Evolutionary conservation across 345 rosid species (phyloP).

Genomic region (Salix suchowensis): DNA sequence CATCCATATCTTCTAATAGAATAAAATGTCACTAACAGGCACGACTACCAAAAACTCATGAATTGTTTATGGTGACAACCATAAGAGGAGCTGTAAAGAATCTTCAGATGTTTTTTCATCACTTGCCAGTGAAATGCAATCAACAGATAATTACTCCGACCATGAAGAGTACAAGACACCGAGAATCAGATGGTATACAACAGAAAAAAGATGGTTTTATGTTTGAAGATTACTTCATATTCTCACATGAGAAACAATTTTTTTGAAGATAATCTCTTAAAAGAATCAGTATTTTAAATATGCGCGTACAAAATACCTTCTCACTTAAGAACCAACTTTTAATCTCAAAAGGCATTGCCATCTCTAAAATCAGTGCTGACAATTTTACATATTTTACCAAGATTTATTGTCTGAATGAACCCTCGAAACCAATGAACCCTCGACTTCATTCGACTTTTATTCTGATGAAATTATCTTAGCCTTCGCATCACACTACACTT

Average conservation of each 20-base stretch:
- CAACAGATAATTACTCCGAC: neutral
- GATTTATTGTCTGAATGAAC: neutral
- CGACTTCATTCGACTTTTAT: neutral
- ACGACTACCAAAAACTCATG: neutral
- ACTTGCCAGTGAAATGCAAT: neutral
- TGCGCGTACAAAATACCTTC: neutral
- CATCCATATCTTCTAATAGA: neutral
- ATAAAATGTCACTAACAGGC: neutral
- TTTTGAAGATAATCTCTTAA: neutral
- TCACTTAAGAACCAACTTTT: neutral
- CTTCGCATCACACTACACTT: neutral
- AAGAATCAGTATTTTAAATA: neutral
- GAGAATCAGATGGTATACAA: neutral
- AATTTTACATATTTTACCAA: neutral
- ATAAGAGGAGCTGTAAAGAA: neutral
- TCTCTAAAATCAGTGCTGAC: neutral
- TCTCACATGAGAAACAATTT: neutral
- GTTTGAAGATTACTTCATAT: neutral
- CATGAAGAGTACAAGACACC: neutral
- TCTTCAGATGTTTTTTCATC: neutral
- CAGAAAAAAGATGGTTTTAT: neutral
- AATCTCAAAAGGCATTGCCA: neutral
- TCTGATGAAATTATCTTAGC: neutral
- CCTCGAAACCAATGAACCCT: neutral
- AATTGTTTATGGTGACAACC: neutral